A percentile compares a stretch with the other conserved stretches of the same genome.
Conservation (phyloP, 2,329 filamentous ascomycete species). For the Trichophyton equinum region DNA sequence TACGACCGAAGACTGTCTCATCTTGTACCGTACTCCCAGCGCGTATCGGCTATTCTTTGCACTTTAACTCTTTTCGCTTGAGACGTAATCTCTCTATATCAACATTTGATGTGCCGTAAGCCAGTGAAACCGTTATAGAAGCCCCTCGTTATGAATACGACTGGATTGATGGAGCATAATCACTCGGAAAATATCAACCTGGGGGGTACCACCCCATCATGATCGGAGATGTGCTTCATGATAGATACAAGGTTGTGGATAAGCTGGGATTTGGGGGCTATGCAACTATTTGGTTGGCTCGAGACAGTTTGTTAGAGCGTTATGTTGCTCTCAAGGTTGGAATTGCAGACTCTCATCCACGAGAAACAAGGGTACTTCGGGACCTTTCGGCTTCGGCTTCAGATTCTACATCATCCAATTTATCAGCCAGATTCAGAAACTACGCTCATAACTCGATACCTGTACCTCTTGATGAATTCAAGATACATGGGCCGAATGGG, state of each 20-base stretch:
- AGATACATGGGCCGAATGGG: conserved; percentile 15
- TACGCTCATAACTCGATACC: conserved; percentile 4
- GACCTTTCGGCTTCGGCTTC: conserved; percentile 12
- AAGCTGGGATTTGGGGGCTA: conserved; percentile 33
- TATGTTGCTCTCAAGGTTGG: conserved; percentile 24
- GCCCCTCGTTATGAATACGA: conserved; percentile 13
- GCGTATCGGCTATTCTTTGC: too few species aligned
- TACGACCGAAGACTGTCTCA: too few species aligned
- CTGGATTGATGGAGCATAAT: conserved; percentile 22
- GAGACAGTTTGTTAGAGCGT: conserved; percentile 17
- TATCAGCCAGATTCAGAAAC: not conserved
- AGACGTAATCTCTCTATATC: too few species aligned
- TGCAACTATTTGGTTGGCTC: conserved; percentile 34
- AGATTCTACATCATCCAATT: not conserved
- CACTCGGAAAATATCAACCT: conserved; percentile 21
- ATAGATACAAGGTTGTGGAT: conserved; percentile 28
- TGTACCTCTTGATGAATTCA: conserved; percentile 13
- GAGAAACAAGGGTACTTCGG: conserved; percentile 17
- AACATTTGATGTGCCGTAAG: not conserved
- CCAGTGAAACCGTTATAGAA: too few species aligned
- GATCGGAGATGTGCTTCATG: conserved; percentile 22
- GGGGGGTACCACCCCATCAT: conserved; percentile 26
- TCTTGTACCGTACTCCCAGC: too few species aligned
- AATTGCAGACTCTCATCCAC: conserved; percentile 13
- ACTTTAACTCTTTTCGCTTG: too few species aligned